These are phyloP conservation scores for Posidonia australis DNA, from an alignment of 106 monocot genomes.

Conservation along the genomic window DNA sequence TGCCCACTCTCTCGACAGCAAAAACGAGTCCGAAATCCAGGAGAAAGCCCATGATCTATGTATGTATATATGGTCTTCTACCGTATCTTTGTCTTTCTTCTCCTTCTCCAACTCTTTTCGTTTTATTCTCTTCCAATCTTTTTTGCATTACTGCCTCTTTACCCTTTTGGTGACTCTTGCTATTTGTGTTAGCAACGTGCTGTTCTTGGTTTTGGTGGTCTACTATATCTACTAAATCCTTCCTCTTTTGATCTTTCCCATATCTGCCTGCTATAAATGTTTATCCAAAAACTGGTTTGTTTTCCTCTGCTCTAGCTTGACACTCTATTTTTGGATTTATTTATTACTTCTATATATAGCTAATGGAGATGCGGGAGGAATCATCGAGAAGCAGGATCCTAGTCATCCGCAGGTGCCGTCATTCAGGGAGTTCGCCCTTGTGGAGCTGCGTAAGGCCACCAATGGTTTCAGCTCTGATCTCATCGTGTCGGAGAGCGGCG, in stretches of 20 bases:
- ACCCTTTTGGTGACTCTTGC: too few species aligned
- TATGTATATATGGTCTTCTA: not conserved
- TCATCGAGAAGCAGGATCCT: not conserved
- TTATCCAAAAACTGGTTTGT: not conserved
- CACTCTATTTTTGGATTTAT: not conserved
- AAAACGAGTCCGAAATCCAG: slow-evolving; percentile 29
- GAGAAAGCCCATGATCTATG: slow-evolving; percentile 59
- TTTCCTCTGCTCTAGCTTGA: not conserved
- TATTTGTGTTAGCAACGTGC: too few species aligned
- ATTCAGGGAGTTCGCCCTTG: slow-evolving; percentile 72
- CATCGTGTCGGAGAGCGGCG: slow-evolving; percentile 95
- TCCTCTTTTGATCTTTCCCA: not conserved
- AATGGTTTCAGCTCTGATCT: slow-evolving; percentile 79
- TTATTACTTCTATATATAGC: slow-evolving; percentile 1
- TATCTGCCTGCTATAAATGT: not conserved
- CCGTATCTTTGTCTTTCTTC: not conserved
- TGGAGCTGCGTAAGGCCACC: slow-evolving; percentile 79
- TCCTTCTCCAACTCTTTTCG: not conserved
- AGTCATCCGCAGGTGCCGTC: slow-evolving; percentile 43
- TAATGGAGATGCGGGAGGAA: slow-evolving; percentile 6
- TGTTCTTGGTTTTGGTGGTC: too few species aligned
- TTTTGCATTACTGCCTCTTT: too few species aligned
- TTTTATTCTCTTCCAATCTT: not conserved
- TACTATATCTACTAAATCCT: too few species aligned
- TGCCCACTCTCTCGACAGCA: slow-evolving; percentile 41